Conservation (phyloP, 2,329 filamentous ascomycete species). For the Paradendryphiella salina region DNA sequence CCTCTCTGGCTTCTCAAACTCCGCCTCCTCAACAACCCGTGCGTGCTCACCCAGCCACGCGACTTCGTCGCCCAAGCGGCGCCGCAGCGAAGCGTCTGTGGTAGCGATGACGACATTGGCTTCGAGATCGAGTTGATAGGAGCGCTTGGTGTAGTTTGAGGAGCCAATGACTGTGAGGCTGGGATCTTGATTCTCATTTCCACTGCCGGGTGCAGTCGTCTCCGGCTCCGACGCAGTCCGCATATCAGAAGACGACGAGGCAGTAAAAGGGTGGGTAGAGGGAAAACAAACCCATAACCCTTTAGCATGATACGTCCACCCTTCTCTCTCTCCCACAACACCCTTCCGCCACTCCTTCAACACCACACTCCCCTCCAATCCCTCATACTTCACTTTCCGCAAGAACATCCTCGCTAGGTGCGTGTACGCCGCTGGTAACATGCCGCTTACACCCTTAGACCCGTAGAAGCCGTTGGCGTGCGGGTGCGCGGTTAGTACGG, state of each 20-base stretch:
- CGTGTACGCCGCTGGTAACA: conserved; percentile 90
- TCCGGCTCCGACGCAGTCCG: too few species aligned
- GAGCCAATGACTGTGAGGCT: conserved; percentile 84
- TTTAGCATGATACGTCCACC: conserved; percentile 98
- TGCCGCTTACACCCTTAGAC: conserved; percentile 82
- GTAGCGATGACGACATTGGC: conserved; percentile 87
- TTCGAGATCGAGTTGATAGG: conserved; percentile 90
- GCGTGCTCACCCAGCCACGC: conserved; percentile 78
- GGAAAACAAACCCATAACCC: conserved; percentile 86
- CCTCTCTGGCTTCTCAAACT: conserved; percentile 79
- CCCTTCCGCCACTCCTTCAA: conserved; percentile 89
- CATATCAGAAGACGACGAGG: too few species aligned
- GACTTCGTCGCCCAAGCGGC: conserved; percentile 76
- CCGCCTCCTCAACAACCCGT: conserved; percentile 68
- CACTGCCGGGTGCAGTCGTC: too few species aligned
- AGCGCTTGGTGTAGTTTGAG: conserved; percentile 93
- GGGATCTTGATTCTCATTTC: conserved; percentile 55
- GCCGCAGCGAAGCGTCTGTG: conserved; percentile 69
- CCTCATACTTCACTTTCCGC: conserved; percentile 59
- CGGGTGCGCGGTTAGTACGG: conserved; percentile 88
- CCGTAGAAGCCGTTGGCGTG: conserved; percentile 95
- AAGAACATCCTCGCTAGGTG: conserved; percentile 83
- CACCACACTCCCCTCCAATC: conserved; percentile 62
- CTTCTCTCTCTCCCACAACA: conserved; percentile 75
- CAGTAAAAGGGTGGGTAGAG: too few species aligned